Conservation (phyloP, 257 asterid genomes). For the Salvia splendens region DNA sequence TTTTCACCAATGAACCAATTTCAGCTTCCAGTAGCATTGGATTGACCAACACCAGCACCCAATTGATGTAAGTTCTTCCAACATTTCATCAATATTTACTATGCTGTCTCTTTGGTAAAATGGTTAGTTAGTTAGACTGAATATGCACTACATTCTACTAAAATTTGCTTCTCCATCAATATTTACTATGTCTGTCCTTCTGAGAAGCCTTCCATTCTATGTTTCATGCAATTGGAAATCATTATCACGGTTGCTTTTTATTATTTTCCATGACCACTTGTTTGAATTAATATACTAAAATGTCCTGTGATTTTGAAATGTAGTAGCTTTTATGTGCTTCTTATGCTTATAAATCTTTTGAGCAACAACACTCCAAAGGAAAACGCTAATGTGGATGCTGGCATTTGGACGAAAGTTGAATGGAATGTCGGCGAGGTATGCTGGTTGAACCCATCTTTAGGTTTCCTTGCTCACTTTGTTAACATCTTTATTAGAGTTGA, state of each 20-base stretch:
- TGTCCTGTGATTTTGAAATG: no score
- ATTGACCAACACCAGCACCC: slow-evolving; percentile 30
- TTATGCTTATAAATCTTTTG: slow-evolving; percentile 29
- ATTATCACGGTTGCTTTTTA: neutral
- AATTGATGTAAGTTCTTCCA: slow-evolving; percentile 49
- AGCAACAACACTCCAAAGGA: slow-evolving; percentile 42
- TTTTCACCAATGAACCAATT: slow-evolving; percentile 24
- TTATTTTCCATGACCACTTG: neutral
- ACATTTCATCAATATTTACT: neutral
- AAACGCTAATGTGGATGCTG: slow-evolving; percentile 43
- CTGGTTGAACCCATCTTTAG: neutral
- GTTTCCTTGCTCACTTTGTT: neutral
- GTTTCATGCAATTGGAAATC: neutral
- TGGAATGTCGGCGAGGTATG: slow-evolving; percentile 77
- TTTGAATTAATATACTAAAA: neutral
- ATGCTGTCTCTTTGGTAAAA: neutral
- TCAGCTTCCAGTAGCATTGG: slow-evolving; percentile 30
- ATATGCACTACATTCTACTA: neutral
- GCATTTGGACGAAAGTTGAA: slow-evolving; percentile 61
- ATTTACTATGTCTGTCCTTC: neutral
- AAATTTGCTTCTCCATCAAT: neutral
- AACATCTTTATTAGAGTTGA: neutral
- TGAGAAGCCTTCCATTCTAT: neutral
- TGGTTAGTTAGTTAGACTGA: neutral
- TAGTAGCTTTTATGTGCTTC: neutral